These are phyloP conservation scores for Bacidia gigantensis DNA, from an alignment of 495 filamentous ascomycete species.

Conservation along the genomic window DNA sequence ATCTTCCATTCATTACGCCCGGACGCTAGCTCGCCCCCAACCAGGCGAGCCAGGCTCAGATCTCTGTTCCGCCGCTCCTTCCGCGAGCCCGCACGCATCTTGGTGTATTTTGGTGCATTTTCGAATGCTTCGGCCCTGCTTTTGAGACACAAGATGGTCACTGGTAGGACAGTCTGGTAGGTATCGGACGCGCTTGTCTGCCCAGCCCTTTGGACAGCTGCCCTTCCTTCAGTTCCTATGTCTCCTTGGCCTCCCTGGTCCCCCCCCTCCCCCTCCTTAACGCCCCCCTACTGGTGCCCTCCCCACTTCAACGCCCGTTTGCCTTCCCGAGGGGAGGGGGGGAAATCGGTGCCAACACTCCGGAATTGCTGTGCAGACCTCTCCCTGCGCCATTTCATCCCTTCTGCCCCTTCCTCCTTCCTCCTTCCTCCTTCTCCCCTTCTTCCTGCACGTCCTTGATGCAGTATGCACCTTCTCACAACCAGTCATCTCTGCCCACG, in stretches of 20 bases:
- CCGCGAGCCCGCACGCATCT: no score
- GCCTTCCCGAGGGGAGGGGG: background rate
- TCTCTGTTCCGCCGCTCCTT: no score
- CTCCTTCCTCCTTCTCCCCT: constrained; percentile 7
- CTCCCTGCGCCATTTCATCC: constrained; percentile 10
- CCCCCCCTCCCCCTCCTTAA: constrained; percentile 9
- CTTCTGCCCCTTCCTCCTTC: constrained; percentile 13
- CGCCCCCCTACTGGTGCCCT: background rate
- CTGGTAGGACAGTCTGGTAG: no score
- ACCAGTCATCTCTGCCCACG: background rate
- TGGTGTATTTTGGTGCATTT: no score
- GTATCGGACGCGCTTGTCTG: no score
- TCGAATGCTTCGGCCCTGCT: no score
- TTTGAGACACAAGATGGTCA: no score
- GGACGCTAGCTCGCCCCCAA: no score
- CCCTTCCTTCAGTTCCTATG: constrained; percentile 10
- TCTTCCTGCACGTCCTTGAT: constrained; percentile 9
- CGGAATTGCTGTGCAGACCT: constrained; percentile 6
- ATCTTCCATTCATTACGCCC: no score
- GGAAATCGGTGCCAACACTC: background rate
- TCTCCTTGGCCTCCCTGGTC: constrained; percentile 7
- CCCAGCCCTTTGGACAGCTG: no score
- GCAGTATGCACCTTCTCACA: background rate
- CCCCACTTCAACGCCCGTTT: background rate
- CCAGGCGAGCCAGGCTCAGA: no score